Evolutionary conservation across 257 asterid species (phyloP), one percentile per base, ranked within the genome.

Genomic region (Capsicum pubescens): DNA sequence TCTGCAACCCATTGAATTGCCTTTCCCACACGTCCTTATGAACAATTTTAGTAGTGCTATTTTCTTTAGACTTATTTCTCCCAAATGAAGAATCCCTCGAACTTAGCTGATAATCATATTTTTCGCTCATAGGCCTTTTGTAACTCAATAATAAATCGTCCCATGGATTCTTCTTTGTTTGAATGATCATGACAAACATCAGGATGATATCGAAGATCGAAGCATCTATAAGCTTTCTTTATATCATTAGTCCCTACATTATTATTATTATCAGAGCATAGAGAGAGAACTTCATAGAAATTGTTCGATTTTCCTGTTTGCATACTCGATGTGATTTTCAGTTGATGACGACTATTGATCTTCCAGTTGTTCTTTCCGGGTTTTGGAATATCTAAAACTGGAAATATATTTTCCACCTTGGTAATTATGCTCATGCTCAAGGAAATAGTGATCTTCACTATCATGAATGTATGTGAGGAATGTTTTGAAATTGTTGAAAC

Each of bases 181-280:
- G 87, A 74, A 8, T 58, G 44, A 80, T 63, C 64, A 58, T 68
- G n/a, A 57, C 90, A 86, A 32, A 86, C 85, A 78, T 91, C 92
- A 1, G 94, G 94, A 82, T 91, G 94, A 79, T 83, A 88, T 54
- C 85, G 88, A 61, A 87, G 90, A 68, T 89, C 92, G 90, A 84
- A 84, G n/a, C 77, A 72, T 84, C 88, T 88, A 52, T 89, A 91
- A 35, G 93, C 91, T 88, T 61, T 91, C 86, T 89, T 91, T 21
- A 91, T 89, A 84, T 91, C 91, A 70, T 88, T 90, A 81, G 83
- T 36, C 36, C 92, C 87, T 39, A 56, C 91, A 48, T n/a, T 59
- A 26, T 84, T 84, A 48, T 59, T 59, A 39, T 84, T 84, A 66
- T 77, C 71, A 13, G 88, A 87, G 42, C 61, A 48, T 17, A 90